Percentiles rank a stretch among this genome's conserved stretches.
Evolutionary conservation across 495 filamentous ascomycete species (phyloP).

Genomic region (Halenospora varia): DNA sequence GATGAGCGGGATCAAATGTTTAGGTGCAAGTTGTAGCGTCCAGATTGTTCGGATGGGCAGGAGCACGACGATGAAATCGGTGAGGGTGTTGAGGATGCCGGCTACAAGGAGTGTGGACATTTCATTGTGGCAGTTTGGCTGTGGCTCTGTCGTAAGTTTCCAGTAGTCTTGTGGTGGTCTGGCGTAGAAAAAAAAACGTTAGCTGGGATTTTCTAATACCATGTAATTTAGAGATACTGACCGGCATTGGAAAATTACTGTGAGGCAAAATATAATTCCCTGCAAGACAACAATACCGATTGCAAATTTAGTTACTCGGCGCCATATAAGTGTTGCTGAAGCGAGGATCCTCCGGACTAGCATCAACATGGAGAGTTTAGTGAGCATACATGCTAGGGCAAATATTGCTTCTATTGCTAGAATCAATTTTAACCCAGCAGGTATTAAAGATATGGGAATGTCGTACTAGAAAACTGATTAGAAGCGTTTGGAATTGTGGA

Average conservation of each 20-base stretch:
- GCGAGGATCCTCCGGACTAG: conserved; percentile 15
- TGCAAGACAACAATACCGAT: conserved; percentile 42
- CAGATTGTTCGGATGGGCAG: conserved; percentile 58
- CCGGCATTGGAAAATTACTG: conserved; percentile 54
- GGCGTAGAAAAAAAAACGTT: too few relatives aligned
- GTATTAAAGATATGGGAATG: conserved; percentile 7
- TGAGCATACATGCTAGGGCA: conserved; percentile 10
- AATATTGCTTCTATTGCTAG: conserved; percentile 13
- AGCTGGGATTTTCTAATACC: too few relatives aligned
- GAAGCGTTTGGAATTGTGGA: conserved; percentile 15
- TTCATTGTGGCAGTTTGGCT: conserved; percentile 47
- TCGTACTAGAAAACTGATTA: conserved; percentile 7
- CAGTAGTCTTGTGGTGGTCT: conserved; percentile 52
- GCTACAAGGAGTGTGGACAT: conserved; percentile 44
- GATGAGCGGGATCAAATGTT: conserved; percentile 52
- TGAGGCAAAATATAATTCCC: conserved; percentile 42
- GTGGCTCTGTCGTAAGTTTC: conserved; percentile 31
- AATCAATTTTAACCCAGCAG: conserved; percentile 16
- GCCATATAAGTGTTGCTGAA: conserved; percentile 25
- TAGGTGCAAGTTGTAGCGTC: conserved; percentile 48
- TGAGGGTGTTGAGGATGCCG: conserved; percentile 56
- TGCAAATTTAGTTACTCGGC: conserved; percentile 28
- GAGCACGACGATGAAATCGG: conserved; percentile 53
- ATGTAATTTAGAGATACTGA: too few relatives aligned
- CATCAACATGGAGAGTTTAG: conserved; percentile 21